These are phyloP conservation scores for Plasmodium chabaudi DNA, from an alignment of 169 alveolate genomes.

Conservation along the genomic window DNA sequence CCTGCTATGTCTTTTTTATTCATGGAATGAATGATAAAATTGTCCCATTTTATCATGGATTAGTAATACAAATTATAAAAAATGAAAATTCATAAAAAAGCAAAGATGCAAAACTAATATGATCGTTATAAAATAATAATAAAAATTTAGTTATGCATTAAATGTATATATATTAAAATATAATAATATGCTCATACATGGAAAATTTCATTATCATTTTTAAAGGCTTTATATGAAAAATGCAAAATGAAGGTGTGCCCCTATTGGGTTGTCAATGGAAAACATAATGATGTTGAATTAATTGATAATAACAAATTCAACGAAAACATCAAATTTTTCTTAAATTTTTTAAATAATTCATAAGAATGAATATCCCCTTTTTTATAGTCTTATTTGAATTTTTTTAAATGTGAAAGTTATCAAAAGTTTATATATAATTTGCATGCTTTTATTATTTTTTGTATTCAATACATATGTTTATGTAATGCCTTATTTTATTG, in stretches of 20 bases:
- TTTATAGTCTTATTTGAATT: not conserved
- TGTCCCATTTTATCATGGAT: constrained; percentile 76
- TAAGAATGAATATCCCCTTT: constrained; percentile 2
- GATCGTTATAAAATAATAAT: not conserved
- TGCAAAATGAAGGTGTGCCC: constrained; percentile 71
- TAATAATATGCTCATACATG: no score
- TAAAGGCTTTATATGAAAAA: constrained; percentile 63
- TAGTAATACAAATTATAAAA: constrained; percentile 25
- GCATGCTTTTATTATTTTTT: not conserved
- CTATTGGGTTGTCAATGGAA: constrained; percentile 70
- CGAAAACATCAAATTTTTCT: constrained; percentile 33
- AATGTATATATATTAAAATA: no score
- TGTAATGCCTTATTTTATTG: no score
- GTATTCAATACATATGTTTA: no score
- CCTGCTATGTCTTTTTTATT: constrained; percentile 64
- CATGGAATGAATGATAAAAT: constrained; percentile 75
- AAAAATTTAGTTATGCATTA: not conserved
- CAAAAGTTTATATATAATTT: not conserved
- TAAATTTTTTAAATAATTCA: constrained; percentile 47
- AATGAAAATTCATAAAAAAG: not conserved
- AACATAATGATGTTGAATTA: constrained; percentile 67
- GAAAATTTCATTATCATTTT: not conserved
- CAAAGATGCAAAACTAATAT: not conserved
- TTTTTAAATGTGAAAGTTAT: not conserved
- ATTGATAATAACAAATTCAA: constrained; percentile 64